phyloP scores from a whole-genome alignment of 495 filamentous ascomycete species.

The Penicilliopsis zonata region DNA sequence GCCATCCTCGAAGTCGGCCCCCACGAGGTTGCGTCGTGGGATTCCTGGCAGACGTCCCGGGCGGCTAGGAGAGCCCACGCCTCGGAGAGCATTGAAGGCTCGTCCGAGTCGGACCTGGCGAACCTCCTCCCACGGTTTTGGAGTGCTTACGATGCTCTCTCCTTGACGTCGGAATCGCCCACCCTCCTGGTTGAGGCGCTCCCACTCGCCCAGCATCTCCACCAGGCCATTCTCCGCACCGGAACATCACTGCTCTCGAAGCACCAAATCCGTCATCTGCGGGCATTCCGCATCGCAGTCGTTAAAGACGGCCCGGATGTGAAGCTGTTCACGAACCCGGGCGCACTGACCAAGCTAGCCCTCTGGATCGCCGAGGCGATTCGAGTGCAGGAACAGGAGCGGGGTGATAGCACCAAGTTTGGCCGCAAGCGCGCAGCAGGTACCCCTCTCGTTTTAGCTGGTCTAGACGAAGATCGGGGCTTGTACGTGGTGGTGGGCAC shows the following conservation, averaged over 20 bases:
- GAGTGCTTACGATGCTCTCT: slow-evolving; percentile 84
- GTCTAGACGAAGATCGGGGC: slow-evolving; percentile 75
- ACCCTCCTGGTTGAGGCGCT: slow-evolving; percentile 53
- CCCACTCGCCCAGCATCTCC: slow-evolving; percentile 75
- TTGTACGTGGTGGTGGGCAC: slow-evolving; percentile 88
- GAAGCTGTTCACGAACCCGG: slow-evolving; percentile 76
- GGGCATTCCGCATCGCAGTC: slow-evolving; percentile 87
- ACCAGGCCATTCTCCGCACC: slow-evolving; percentile 86
- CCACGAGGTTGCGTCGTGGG: slow-evolving; percentile 24
- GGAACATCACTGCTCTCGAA: slow-evolving; percentile 86
- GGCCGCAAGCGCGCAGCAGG: slow-evolving; percentile 45
- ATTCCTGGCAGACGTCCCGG: slow-evolving; percentile 17
- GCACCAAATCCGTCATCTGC: slow-evolving; percentile 81
- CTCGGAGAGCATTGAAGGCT: slow-evolving; percentile 5
- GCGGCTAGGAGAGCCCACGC: slow-evolving; percentile 25
- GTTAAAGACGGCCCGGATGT: slow-evolving; percentile 94
- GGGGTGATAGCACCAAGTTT: slow-evolving; percentile 52
- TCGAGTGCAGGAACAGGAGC: slow-evolving; percentile 73
- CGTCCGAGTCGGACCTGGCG: slow-evolving; percentile 21
- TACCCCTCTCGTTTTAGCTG: slow-evolving; percentile 80
- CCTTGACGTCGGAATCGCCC: slow-evolving; percentile 28
- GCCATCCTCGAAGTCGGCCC: slow-evolving; percentile 83
- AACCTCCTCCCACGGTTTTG: slow-evolving; percentile 60
- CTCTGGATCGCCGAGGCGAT: slow-evolving; percentile 93
- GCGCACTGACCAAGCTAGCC: slow-evolving; percentile 82